Percentiles rank a stretch among this genome's conserved stretches.
phyloP scores from a whole-genome alignment of 805 yeast species.

The Cyberlindnera subsufficiens region DNA sequence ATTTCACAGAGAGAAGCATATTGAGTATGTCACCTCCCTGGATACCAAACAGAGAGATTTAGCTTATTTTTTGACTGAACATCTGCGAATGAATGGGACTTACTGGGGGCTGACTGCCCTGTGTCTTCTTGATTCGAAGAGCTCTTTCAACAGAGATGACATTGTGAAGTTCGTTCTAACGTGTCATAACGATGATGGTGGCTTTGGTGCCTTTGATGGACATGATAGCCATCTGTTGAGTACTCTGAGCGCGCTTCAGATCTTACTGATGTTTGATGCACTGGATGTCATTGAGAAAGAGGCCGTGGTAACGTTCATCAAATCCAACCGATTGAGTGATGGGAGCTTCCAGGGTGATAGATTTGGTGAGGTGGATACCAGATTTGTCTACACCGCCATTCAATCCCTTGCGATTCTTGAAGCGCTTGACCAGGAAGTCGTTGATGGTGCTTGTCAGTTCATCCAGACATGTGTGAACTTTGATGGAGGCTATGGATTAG shows the following conservation, averaged over 20 bases:
- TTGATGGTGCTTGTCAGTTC: slow-evolving; percentile 59
- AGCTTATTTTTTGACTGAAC: slow-evolving; percentile 88
- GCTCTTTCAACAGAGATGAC: slow-evolving; percentile 53
- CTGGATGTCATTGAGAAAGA: slow-evolving; percentile 35
- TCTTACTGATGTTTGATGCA: slow-evolving; percentile 60
- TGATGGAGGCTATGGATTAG: slow-evolving; percentile 93
- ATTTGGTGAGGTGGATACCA: slow-evolving; percentile 89
- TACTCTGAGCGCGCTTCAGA: slow-evolving; percentile 83
- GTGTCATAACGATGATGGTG: slow-evolving; percentile 66
- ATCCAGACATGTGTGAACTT: slow-evolving; percentile 73
- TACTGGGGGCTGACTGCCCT: slow-evolving; percentile 93
- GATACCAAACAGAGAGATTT: slow-evolving; percentile 52
- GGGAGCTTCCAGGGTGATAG: slow-evolving; percentile 89
- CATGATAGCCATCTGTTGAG: slow-evolving; percentile 87
- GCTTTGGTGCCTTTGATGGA: slow-evolving; percentile 83
- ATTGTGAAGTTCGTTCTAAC: slow-evolving; percentile 61
- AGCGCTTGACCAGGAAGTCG: slow-evolving; percentile 46
- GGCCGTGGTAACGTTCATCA: slow-evolving; percentile 31
- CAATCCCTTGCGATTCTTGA: slow-evolving; percentile 69
- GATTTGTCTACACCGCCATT: slow-evolving; percentile 82
- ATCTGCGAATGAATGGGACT: slow-evolving; percentile 81
- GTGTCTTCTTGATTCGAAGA: slow-evolving; percentile 47
- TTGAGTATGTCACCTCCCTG: slow-evolving; percentile 47
- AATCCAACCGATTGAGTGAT: slow-evolving; percentile 28
- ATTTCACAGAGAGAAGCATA: slow-evolving; percentile 43